Conservation (phyloP, 2,329 filamentous ascomycete genomes). For the Colletotrichum tanaceti region DNA sequence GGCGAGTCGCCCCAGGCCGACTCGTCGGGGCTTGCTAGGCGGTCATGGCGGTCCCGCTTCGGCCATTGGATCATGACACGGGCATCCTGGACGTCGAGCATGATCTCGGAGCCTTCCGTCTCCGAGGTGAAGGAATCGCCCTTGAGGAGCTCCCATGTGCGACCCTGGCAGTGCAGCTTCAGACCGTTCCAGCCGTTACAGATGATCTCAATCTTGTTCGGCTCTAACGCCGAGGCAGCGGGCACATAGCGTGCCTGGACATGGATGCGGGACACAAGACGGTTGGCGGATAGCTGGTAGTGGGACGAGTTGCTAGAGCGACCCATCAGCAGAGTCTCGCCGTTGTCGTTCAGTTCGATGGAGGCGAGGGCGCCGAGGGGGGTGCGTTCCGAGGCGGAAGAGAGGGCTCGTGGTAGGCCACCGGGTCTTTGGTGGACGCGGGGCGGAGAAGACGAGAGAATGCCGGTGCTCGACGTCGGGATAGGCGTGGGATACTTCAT, state of each 20-base stretch:
- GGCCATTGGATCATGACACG: conserved; percentile 94
- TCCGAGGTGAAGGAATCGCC: conserved; percentile 91
- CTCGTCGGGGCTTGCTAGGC: conserved; percentile 67
- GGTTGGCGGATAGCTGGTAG: conserved; percentile 91
- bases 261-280: conserved; percentile 92
- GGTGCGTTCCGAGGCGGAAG: conserved; percentile 78
- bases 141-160: conserved; percentile 86
- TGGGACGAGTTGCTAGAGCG: conserved; percentile 95
- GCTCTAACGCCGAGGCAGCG: conserved; percentile 73
- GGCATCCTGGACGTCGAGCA: conserved; percentile 94
- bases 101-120: conserved; percentile 87
- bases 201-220: conserved; percentile 85
- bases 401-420: conserved; percentile 57
- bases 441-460: conserved; percentile 88
- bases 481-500: conserved; percentile 91
- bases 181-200: conserved; percentile 97
- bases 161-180: conserved; percentile 90
- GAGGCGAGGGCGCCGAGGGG: conserved; percentile 87
- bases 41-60: conserved; percentile 62
- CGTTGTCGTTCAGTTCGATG: conserved; percentile 82
- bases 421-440: conserved; percentile 49
- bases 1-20: conserved; percentile 76
- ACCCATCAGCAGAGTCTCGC: conserved; percentile 86
- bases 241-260: conserved; percentile 87
- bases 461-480: conserved; percentile 92